These are phyloP conservation scores for Globisporangium lucens DNA, from an alignment of 352 stramenopile species.

Conservation along the genomic window DNA sequence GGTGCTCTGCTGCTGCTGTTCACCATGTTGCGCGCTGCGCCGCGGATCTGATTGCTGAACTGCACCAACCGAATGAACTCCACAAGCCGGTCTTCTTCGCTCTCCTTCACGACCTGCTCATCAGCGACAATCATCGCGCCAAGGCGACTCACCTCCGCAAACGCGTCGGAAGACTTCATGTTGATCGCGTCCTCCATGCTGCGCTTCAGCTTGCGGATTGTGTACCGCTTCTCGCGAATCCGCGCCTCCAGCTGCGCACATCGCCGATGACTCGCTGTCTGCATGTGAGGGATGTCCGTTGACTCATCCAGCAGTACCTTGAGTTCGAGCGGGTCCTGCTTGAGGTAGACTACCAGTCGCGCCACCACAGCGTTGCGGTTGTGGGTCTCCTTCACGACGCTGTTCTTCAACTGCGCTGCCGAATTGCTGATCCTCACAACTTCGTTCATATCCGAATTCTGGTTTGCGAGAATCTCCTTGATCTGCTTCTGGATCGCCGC, in stretches of 20 bases:
- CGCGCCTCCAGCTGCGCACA: slow-evolving; percentile 39
- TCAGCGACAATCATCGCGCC: slow-evolving; percentile 37
- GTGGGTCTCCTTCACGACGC: slow-evolving; percentile 25
- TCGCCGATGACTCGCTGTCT: slow-evolving; percentile 44
- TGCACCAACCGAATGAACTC: slow-evolving; percentile 45
- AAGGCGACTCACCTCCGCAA: slow-evolving; percentile 51
- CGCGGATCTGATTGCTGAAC: slow-evolving; percentile 54
- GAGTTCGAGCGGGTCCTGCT: slow-evolving; percentile 36
- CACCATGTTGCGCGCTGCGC: slow-evolving; percentile 32
- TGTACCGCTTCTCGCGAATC: slow-evolving; percentile 34
- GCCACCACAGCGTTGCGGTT: slow-evolving; percentile 47
- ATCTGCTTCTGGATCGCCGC: slow-evolving; percentile 26
- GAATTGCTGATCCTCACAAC: slow-evolving; percentile 22
- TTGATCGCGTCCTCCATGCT: slow-evolving; percentile 62
- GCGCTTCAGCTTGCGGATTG: slow-evolving; percentile 34
- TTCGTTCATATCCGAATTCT: slow-evolving; percentile 33
- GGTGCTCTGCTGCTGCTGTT: neutral
- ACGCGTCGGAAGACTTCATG: slow-evolving; percentile 45
- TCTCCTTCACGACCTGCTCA: slow-evolving; percentile 36
- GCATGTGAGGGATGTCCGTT: slow-evolving; percentile 43
- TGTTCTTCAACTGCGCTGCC: slow-evolving; percentile 9
- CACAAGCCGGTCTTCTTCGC: slow-evolving; percentile 44
- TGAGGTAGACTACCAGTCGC: slow-evolving; percentile 44
- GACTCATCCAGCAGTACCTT: slow-evolving; percentile 29
- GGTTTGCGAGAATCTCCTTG: slow-evolving; percentile 32